Evolutionary conservation across 1,284 basidiomycete genomes (phyloP).

Genomic region (Ceratobasidium papillatum): DNA sequence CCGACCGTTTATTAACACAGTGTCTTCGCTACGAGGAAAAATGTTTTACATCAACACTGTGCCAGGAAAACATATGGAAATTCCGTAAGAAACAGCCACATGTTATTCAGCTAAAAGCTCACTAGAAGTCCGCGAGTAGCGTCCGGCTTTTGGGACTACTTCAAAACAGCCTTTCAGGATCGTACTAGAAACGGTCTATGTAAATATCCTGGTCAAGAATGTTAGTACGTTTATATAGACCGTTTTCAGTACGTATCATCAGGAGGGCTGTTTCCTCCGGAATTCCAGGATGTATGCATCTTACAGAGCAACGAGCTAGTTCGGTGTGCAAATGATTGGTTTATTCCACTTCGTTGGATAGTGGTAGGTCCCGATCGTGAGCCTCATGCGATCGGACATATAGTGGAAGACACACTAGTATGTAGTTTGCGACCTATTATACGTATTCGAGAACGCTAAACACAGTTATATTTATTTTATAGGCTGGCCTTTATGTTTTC

Average conservation of each 20-base stretch:
- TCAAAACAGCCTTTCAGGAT: too few species aligned
- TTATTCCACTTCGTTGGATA: slow-evolving; percentile 12
- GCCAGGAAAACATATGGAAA: too few species aligned
- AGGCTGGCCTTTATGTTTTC: slow-evolving; percentile 1
- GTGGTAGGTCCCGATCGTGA: not conserved
- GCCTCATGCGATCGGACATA: not conserved
- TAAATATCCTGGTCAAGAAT: too few species aligned
- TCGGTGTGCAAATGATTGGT: not conserved
- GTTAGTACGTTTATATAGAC: too few species aligned
- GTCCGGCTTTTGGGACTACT: too few species aligned
- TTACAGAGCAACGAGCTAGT: not conserved
- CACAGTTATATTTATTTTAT: not conserved
- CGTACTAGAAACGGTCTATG: too few species aligned
- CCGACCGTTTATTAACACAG: not conserved
- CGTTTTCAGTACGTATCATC: too few species aligned
- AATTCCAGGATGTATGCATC: not conserved
- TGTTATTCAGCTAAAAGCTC: too few species aligned
- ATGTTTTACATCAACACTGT: slow-evolving; percentile 10
- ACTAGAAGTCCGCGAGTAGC: too few species aligned
- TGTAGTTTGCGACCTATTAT: not conserved
- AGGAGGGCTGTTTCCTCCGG: too few species aligned
- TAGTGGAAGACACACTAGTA: not conserved
- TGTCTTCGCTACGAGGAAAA: not conserved
- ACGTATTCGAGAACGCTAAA: not conserved
- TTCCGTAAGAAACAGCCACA: too few species aligned